Base-by-base conservation (phyloP, 768 basidiomycete genomes). In the Leccinum olivaceopallidum region DNA sequence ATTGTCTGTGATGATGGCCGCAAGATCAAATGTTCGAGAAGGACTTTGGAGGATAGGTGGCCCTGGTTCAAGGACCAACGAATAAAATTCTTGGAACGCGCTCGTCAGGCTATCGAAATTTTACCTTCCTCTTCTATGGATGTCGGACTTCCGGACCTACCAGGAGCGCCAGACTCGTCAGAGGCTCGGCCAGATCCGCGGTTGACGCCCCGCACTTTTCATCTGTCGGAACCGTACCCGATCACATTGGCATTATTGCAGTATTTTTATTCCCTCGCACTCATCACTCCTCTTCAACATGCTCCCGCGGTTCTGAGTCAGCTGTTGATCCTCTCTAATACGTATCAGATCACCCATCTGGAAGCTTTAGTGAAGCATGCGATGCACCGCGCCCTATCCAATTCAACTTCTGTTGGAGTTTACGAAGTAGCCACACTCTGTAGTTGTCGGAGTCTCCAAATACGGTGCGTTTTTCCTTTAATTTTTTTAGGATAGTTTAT, bases 361-460 rank as follows among this genome's bases (percentile, higher is more conserved):
- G 85, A 88, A 64, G 79, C 78, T 6, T 78, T 95, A 22, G 92
- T 93, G n/a, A 90, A 90, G 66, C 95, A 98, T 73, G 92, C 94
- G 5, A 92, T 98, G 88, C 96, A 98, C 70, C 86, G 88, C 22
- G 84, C 89, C 16, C 75, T 98, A 32, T 90, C 88, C 34, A 92
- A 92, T 68, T 84, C 86, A 30, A 92, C 89, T 13, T 92, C 91
- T 28, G 92, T 95, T 20, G 92, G 90, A 28, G 90, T 98, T 49
- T 98, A 98, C 71, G 95, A 97, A 72, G 94, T 97, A 10, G 93
- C 95, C 9, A 96, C 95, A 3, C 77, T 98, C 5, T 94, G 93
- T 69, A 91, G 86, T 64, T 92, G 90, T 71, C 85, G 92, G 63
- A 90, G 91, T 69, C 77, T 98, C 59, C 95, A 97, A 69, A 94